Evolutionary conservation across 2,329 filamentous ascomycete genomes (phyloP).

Genomic region (Nemania serpens): DNA sequence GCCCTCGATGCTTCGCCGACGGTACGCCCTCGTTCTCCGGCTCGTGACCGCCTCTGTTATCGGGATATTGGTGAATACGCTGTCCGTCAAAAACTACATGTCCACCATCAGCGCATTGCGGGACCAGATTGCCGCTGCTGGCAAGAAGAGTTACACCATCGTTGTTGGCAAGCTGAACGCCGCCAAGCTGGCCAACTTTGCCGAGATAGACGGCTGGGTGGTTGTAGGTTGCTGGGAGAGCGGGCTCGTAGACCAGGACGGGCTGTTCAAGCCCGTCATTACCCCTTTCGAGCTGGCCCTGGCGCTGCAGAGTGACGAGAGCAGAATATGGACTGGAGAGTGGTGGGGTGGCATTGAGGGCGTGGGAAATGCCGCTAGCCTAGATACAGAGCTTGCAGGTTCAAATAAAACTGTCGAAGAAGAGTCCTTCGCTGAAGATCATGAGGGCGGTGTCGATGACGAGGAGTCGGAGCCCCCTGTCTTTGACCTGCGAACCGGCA

Average conservation of each 20-base stretch:
- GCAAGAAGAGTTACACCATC: conserved; percentile 95
- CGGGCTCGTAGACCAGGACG: conserved; percentile 84
- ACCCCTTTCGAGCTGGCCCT: conserved; percentile 93
- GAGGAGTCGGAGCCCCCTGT: conserved; percentile 82
- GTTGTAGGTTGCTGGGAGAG: conserved; percentile 99
- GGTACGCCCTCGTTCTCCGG: conserved; percentile 83
- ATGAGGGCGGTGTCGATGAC: conserved; percentile 56
- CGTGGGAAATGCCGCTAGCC: conserved; percentile 53
- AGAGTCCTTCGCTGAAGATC: conserved; percentile 33
- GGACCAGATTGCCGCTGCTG: conserved; percentile 72
- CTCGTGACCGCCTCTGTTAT: conserved; percentile 83
- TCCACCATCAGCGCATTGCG: conserved; percentile 76
- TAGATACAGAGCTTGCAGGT: conserved; percentile 36
- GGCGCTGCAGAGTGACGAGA: conserved; percentile 73
- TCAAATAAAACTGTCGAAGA: conserved; percentile 13
- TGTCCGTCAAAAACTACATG: conserved; percentile 90
- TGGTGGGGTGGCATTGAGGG: conserved; percentile 89
- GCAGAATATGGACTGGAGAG: conserved; percentile 81
- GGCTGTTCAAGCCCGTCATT: conserved; percentile 86
- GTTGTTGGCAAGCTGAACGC: conserved; percentile 97
- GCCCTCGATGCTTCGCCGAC: conserved; percentile 69
- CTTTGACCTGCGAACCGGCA: conserved; percentile 88
- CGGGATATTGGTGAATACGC: conserved; percentile 93
- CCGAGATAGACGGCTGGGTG: conserved; percentile 94
- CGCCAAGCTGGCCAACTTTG: conserved; percentile 95